phyloP scores from a whole-genome alignment of 352 stramenopile species.

The Globisporangium canariense region DNA sequence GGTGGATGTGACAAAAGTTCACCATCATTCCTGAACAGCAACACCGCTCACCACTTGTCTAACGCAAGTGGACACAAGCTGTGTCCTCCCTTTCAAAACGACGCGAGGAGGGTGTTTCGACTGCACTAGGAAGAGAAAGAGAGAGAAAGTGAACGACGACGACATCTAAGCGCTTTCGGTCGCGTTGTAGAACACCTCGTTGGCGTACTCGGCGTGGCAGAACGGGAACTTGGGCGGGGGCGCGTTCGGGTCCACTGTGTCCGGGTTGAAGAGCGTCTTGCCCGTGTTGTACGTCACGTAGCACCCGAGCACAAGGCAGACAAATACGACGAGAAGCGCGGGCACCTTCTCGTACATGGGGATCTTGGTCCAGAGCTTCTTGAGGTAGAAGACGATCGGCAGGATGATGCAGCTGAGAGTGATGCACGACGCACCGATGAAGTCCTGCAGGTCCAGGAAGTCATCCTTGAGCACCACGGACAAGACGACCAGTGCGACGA shows the following conservation, averaged over 20 bases:
- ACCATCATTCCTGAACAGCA: too few relatives aligned
- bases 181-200: conserved; percentile 42
- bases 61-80: too few relatives aligned
- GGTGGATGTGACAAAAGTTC: too few relatives aligned
- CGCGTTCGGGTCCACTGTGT: conserved; percentile 20
- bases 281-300: conserved; percentile 55
- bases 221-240: conserved; percentile 41
- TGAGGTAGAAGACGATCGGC: conserved; percentile 54
- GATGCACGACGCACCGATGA: conserved; percentile 46
- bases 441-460: conserved; percentile 54
- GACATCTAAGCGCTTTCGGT: conserved; percentile 20
- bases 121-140: too few relatives aligned
- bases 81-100: background rate
- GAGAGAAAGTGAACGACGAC: background rate
- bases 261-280: conserved; percentile 50
- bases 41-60: background rate
- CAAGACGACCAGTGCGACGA: conserved; percentile 37
- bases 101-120: too few relatives aligned
- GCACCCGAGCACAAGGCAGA: conserved; percentile 38
- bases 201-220: conserved; percentile 46
- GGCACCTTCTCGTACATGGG: conserved; percentile 39
- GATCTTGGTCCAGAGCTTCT: conserved; percentile 37
- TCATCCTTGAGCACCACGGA: conserved; percentile 39
- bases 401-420: conserved; percentile 54
- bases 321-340: conserved; percentile 34